phyloP scores from a whole-genome alignment of 2,329 filamentous ascomycete species.

The Tothia fuscella region DNA sequence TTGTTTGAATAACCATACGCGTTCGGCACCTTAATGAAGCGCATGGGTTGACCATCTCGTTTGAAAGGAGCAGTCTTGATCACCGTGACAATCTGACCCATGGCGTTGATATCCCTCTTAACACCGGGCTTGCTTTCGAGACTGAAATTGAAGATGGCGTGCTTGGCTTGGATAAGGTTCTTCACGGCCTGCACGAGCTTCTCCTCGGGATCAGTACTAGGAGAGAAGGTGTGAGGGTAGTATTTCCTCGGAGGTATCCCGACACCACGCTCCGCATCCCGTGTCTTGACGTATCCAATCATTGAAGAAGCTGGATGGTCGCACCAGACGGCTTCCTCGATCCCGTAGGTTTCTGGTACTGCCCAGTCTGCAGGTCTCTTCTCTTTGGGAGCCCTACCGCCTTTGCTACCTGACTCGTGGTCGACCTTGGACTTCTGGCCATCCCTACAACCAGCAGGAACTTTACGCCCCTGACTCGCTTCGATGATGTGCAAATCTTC shows the following conservation, averaged over 20 bases:
- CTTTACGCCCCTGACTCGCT: not conserved
- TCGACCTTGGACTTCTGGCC: not conserved
- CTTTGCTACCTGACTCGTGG: constrained; percentile 1
- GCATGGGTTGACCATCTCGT: too few relatives aligned
- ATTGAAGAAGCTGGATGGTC: constrained; percentile 6
- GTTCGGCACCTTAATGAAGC: too few relatives aligned
- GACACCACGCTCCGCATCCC: not conserved
- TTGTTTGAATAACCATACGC: too few relatives aligned
- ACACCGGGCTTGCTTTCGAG: not conserved
- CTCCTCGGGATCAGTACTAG: not conserved
- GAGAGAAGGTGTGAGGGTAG: not conserved
- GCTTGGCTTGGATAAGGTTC: not conserved
- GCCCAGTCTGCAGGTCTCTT: not conserved
- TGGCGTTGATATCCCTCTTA: constrained; percentile 6
- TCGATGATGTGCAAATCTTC: not conserved
- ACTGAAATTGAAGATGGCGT: constrained; percentile 6
- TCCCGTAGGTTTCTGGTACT: constrained; percentile 6
- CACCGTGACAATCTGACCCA: constrained; percentile 7
- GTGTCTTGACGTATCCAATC: not conserved
- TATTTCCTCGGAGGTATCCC: constrained; percentile 2
- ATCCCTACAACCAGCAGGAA: not conserved
- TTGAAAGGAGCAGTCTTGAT: too few relatives aligned
- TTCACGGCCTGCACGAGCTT: constrained; percentile 4
- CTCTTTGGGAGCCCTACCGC: not conserved
- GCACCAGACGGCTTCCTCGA: constrained; percentile 7